These are phyloP conservation scores for Barnettozyma hawaiiensis DNA, from an alignment of 1,139 yeast genomes.

Conservation along the genomic window DNA sequence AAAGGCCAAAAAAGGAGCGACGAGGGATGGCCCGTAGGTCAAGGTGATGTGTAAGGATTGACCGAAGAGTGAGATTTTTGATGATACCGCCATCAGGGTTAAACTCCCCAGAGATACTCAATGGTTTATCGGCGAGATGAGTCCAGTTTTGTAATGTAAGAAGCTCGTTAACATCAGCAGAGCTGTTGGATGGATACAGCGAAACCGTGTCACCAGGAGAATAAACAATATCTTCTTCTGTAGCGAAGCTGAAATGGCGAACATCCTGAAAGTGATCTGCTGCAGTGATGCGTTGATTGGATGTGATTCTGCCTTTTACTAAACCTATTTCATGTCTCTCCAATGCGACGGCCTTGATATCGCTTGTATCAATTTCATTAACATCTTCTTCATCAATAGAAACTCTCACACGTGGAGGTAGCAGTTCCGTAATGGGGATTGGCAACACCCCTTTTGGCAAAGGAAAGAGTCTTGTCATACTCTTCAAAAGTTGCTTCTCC, in stretches of 20 bases:
- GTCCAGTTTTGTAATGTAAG: conserved; percentile 72
- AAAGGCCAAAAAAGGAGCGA: conserved; percentile 64
- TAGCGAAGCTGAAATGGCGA: conserved; percentile 50
- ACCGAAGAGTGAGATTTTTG: conserved; percentile 55
- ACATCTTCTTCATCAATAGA: conserved; percentile 21
- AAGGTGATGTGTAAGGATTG: conserved; percentile 69
- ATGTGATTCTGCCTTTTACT: conserved; percentile 38
- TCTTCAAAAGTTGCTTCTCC: conserved; percentile 49
- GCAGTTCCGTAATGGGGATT: conserved; percentile 36
- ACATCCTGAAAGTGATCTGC: conserved; percentile 87
- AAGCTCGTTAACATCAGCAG: conserved; percentile 56
- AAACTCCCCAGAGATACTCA: conserved; percentile 27
- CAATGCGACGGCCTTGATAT: conserved; percentile 25
- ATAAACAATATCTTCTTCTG: conserved; percentile 32
- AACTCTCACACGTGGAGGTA: conserved; percentile 40
- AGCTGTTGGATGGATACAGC: conserved; percentile 69
- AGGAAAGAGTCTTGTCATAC: conserved; percentile 38
- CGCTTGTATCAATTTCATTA: conserved; percentile 25
- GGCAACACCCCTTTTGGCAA: conserved; percentile 27
- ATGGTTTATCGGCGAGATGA: conserved; percentile 52
- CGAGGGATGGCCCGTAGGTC: conserved; percentile 83
- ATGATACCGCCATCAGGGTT: conserved; percentile 56
- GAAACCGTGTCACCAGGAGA: conserved; percentile 79
- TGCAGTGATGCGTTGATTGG: conserved; percentile 58
- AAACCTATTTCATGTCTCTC: conserved; percentile 26